Evolutionary conservation across 2,329 filamentous ascomycete genomes (phyloP).

Genomic region (Monosporascus sp.): DNA sequence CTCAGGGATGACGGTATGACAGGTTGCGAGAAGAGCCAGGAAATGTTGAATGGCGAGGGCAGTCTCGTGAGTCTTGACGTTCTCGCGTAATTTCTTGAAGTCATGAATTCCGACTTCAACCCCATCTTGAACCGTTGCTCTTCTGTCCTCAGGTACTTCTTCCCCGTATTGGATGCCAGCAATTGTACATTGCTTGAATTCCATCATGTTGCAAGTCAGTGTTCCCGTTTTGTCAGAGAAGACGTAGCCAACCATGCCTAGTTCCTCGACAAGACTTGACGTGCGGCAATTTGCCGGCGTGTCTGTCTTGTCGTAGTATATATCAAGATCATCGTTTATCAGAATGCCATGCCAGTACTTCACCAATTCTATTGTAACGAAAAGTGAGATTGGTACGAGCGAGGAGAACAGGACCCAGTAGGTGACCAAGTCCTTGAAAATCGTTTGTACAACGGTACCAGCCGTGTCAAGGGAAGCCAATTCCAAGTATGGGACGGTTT

Average conservation of each 20-base stretch:
- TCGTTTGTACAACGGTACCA: conserved; percentile 61
- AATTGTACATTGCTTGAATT: conserved; percentile 93
- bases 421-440: conserved; percentile 91
- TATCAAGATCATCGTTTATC: conserved; percentile 96
- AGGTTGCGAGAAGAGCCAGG: conserved; percentile 78
- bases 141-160: conserved; percentile 84
- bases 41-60: conserved; percentile 68
- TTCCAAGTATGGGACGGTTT: conserved; percentile 67
- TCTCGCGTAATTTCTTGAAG: conserved; percentile 70
- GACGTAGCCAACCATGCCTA: conserved; percentile 97
- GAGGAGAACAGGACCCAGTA: conserved; percentile 99
- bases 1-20: conserved; percentile 97
- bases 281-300: conserved; percentile 95
- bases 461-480: conserved; percentile 57
- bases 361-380: conserved; percentile 95
- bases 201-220: conserved; percentile 97
- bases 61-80: conserved; percentile 54
- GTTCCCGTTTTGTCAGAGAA: conserved; percentile 98
- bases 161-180: conserved; percentile 91
- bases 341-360: conserved; percentile 98
- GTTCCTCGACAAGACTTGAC: conserved; percentile 91
- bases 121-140: conserved; percentile 73
- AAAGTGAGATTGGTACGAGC: conserved; percentile 92
- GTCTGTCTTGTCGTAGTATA: conserved; percentile 93
- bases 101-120: conserved; percentile 77